Percentiles rank a stretch among this genome's conserved stretches.
These are phyloP conservation scores for Agrocybe praecox DNA, from an alignment of 768 basidiomycete genomes.

Conservation along the genomic window DNA sequence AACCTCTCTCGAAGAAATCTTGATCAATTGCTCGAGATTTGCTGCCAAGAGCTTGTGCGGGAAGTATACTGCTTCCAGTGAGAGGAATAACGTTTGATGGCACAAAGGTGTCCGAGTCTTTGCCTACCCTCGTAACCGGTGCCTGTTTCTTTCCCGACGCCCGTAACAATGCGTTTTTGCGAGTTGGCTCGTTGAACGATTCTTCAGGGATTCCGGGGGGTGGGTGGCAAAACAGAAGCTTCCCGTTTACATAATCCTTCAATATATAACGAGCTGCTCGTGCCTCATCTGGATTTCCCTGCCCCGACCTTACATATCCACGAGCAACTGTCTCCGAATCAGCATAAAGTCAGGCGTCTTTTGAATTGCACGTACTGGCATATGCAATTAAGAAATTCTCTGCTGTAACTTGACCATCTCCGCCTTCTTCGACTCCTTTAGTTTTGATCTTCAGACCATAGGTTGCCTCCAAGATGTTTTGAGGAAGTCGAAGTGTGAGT, in stretches of 20 bases:
- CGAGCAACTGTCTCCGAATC: conserved; percentile 69
- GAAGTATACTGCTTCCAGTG: conserved; percentile 23
- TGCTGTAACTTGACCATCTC: conserved; percentile 71
- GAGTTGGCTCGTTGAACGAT: conserved; percentile 75
- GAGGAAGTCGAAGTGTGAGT: conserved; percentile 78
- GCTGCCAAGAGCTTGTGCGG: conserved; percentile 36
- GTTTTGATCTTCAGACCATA: conserved; percentile 84
- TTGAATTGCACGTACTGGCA: conserved; percentile 72
- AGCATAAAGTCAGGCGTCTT: conserved; percentile 5
- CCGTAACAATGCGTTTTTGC: conserved; percentile 58
- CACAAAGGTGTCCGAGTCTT: conserved; percentile 84
- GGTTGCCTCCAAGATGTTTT: conserved; percentile 81
- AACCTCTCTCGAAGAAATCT: conserved; percentile 74
- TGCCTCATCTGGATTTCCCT: conserved; percentile 97
- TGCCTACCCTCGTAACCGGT: conserved; percentile 82
- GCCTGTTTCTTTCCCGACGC: conserved; percentile 84
- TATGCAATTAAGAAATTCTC: conserved; percentile 86
- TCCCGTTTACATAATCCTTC: conserved; percentile 97
- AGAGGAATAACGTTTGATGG: conserved; percentile 32
- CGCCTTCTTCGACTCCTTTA: conserved; percentile 75
- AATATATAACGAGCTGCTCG: conserved; percentile 89
- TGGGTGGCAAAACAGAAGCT: conserved; percentile 87
- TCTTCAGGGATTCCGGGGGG: conserved; percentile 72
- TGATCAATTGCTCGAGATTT: conserved; percentile 77
- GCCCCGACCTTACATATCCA: conserved; percentile 90